phyloP scores from a whole-genome alignment of 768 basidiomycete genomes.

The Tulasnella sp. region DNA sequence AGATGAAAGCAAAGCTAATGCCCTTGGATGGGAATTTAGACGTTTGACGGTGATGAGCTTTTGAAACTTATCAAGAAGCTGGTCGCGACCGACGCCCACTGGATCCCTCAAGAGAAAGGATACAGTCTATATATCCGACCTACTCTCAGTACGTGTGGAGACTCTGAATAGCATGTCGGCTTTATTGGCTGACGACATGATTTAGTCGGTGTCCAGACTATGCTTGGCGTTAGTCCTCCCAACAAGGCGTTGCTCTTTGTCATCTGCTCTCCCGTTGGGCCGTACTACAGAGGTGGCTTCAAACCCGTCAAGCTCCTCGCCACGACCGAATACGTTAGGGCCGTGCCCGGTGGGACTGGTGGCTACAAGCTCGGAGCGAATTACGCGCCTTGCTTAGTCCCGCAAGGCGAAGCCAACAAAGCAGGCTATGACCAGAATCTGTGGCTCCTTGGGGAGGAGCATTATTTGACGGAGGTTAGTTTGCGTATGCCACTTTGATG shows the following conservation, averaged over 20 bases:
- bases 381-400: slow-evolving; percentile 80
- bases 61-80: slow-evolving; percentile 78
- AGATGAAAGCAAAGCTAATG: neutral
- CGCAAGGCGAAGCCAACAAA: slow-evolving; percentile 65
- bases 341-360: slow-evolving; percentile 55
- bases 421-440: slow-evolving; percentile 81
- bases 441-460: slow-evolving; percentile 64
- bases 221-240: slow-evolving; percentile 39
- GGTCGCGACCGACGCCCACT: slow-evolving; percentile 69
- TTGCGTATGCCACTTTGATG: slow-evolving; percentile 19
- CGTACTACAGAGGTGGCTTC: slow-evolving; percentile 79
- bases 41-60: slow-evolving; percentile 66
- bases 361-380: slow-evolving; percentile 81
- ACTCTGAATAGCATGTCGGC: neutral
- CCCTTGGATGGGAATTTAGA: too few species aligned
- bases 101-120: slow-evolving; percentile 83
- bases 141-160: slow-evolving; percentile 37
- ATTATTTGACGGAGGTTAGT: slow-evolving; percentile 37
- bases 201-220: slow-evolving; percentile 62
- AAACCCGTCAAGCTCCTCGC: slow-evolving; percentile 83
- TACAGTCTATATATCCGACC: slow-evolving; percentile 90
- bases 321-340: slow-evolving; percentile 39
- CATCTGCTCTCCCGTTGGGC: slow-evolving; percentile 55
- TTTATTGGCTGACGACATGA: neutral
- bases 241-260: slow-evolving; percentile 56